Conservation (phyloP, 768 basidiomycete species). For the Kwoniella sp. region DNA sequence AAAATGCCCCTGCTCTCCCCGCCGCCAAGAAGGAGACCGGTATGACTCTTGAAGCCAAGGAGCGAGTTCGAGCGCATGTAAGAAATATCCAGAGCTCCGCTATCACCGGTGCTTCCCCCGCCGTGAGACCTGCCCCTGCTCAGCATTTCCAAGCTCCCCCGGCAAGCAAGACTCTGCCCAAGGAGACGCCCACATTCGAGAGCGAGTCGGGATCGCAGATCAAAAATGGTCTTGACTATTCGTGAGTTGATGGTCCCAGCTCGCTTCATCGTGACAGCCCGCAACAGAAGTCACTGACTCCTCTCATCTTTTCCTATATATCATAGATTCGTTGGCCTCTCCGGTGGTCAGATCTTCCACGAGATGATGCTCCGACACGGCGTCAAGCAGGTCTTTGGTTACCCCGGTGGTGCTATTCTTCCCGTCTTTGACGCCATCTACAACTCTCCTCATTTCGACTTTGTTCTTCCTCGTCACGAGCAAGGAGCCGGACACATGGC, state of each 20-base stretch:
- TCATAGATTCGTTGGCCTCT: conserved; percentile 82
- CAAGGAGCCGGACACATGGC: conserved; percentile 99
- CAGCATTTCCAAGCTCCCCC: conserved; percentile 58
- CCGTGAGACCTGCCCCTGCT: conserved; percentile 68
- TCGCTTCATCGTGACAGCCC: not conserved
- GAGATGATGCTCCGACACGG: conserved; percentile 99
- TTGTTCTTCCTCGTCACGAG: conserved; percentile 93
- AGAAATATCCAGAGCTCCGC: conserved; percentile 74
- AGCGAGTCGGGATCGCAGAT: conserved; percentile 32
- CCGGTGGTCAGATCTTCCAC: conserved; percentile 96
- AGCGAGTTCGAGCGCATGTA: conserved; percentile 75
- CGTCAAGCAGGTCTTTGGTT: conserved; percentile 96
- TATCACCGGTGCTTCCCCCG: conserved; percentile 65
- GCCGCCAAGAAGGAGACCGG: conserved; percentile 30
- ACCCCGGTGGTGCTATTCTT: conserved; percentile 96
- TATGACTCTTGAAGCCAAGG: conserved; percentile 74
- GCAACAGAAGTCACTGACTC: not conserved
- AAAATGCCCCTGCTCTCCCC: conserved; percentile 25
- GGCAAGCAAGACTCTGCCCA: conserved; percentile 33
- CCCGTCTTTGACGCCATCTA: conserved; percentile 99
- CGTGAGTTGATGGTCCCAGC: conserved; percentile 30
- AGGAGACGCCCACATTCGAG: conserved; percentile 33
- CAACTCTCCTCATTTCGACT: conserved; percentile 91
- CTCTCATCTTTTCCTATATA: not conserved
- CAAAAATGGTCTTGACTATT: conserved; percentile 48